A percentile compares a stretch with the other conserved stretches of the same genome.
These are phyloP conservation scores for Penstemon eatonii DNA, from an alignment of 257 asterid species.

Conservation along the genomic window DNA sequence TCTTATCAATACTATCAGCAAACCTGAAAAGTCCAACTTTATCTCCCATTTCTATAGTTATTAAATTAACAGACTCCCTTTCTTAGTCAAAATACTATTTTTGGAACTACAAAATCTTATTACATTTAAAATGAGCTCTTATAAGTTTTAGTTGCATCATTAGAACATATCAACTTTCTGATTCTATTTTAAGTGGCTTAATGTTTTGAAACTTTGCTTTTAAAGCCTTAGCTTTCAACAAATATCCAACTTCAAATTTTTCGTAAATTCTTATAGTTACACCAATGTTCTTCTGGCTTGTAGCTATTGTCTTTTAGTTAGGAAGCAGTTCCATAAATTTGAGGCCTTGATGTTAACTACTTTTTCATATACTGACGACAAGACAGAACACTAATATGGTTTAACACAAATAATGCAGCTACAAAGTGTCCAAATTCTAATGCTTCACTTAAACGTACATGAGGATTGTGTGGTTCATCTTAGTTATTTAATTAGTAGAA, in stretches of 20 bases:
- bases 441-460: too few species aligned
- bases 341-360: neutral
- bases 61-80: slow-evolving; percentile 2
- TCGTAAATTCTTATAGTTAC: neutral
- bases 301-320: slow-evolving; percentile 16
- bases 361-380: neutral
- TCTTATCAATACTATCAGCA: slow-evolving; percentile 36
- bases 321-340: neutral
- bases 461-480: too few species aligned
- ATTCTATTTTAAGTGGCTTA: neutral
- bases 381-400: neutral
- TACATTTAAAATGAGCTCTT: neutral
- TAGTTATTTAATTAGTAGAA: too few species aligned
- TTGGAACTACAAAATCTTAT: neutral
- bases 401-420: too few species aligned
- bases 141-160: too few species aligned
- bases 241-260: neutral
- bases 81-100: neutral
- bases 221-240: too few species aligned
- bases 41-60: slow-evolving; percentile 23
- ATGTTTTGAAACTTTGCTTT: neutral
- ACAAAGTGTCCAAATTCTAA: too few species aligned
- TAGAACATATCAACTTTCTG: neutral
- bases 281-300: slow-evolving; percentile 9
- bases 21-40: slow-evolving; percentile 33